phyloP scores from a whole-genome alignment of 495 filamentous ascomycete species.

The Mytilinidion resinicola region DNA sequence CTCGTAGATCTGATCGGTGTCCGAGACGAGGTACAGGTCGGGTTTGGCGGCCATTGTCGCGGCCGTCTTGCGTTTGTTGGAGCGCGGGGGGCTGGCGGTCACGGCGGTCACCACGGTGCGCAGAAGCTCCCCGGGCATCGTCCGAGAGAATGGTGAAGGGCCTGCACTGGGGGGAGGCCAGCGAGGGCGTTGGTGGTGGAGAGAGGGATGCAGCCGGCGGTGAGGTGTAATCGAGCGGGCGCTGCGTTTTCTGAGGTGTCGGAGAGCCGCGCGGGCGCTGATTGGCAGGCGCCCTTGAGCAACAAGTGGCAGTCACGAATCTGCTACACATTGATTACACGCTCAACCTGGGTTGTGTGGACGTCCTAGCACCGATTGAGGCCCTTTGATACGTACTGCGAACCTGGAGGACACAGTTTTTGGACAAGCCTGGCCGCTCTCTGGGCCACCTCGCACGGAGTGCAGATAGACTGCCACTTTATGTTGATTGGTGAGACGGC shows the following conservation, averaged over 20 bases:
- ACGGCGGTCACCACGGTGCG: slow-evolving; percentile 12
- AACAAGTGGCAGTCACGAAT: too few relatives aligned
- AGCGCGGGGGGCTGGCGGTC: slow-evolving; percentile 20
- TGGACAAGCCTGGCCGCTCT: too few relatives aligned
- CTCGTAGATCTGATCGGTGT: slow-evolving; percentile 90
- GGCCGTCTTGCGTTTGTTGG: slow-evolving; percentile 18
- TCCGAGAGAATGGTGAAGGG: neutral
- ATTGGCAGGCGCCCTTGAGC: too few relatives aligned
- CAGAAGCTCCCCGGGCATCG: slow-evolving; percentile 29
- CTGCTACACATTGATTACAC: too few relatives aligned
- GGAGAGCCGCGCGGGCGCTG: neutral
- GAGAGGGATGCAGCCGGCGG: neutral
- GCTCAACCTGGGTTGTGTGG: too few relatives aligned
- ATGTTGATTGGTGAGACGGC: neutral
- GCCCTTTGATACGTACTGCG: too few relatives aligned
- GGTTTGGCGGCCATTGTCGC: slow-evolving; percentile 18
- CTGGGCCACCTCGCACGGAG: too few relatives aligned
- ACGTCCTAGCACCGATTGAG: too few relatives aligned
- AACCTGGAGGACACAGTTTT: too few relatives aligned
- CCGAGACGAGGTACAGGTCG: slow-evolving; percentile 50
- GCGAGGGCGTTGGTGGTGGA: slow-evolving; percentile 10
- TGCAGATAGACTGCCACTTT: too few relatives aligned
- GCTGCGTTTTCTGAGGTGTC: neutral
- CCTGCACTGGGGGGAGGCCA: slow-evolving; percentile 15
- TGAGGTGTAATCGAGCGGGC: neutral